Evolutionary conservation across 2,329 filamentous ascomycete genomes (phyloP), one percentile per base, ranked within the genome.

Genomic region (Trichoderma sp.): DNA sequence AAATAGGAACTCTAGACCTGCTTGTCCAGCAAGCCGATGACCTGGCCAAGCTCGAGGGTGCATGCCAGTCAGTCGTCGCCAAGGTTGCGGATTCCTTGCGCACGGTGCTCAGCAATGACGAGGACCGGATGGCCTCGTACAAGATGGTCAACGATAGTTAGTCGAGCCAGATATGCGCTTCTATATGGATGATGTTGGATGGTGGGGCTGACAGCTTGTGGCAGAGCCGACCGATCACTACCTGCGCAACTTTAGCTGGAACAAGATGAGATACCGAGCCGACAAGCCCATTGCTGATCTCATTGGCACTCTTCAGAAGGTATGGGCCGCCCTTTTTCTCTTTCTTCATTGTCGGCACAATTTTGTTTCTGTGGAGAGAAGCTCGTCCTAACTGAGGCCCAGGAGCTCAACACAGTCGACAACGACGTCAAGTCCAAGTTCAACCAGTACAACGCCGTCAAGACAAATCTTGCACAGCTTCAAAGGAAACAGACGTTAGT

Each of bases 11-110:
- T 0, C 87, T 99, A 47, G 96, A 99, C 82, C 93, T 92, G 49
- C 86, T 99, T 69, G 94, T 99, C 56, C 93, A 97, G 82, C 95
- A 99, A 81, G 96, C 96, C 68, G 96, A 99, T 77, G 96, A 98
- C 77, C 85, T 99, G 67, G 87, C 90, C 70, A 98, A 97, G 88
- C 89, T 98, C 63, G 93, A 96, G 74, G 80, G 86, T 43, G 86
- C 88, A 43, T 97, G 94, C 79, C 89, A 94, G 80, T 88, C 86
- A 65, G 93, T 97, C 7, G 94, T 97, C 49, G 86, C 86, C 74
- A 98, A 97, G 83, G 92, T 98, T 47, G 90, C 89, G 73, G 94
- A 97, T 76, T 94, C 94, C 67, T 83, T 99, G 79, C 89, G 89
- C 80, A 89, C 87, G 66, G 89, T 98, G 69, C 87, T 98, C 58